Base-by-base conservation (phyloP, 306 rosid species). In the Inga laurina region DNA sequence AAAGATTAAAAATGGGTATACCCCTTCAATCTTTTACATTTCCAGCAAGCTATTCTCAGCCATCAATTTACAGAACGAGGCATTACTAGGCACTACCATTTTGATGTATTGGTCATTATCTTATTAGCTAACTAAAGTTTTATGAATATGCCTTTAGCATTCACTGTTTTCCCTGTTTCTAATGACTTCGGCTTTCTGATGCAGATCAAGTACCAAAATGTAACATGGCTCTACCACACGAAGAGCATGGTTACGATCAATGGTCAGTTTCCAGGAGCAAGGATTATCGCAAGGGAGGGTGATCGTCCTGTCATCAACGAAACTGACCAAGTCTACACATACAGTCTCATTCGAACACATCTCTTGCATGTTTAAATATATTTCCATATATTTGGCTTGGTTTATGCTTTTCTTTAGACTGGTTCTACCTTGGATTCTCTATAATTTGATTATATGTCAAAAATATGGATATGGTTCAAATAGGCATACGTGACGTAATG, bases 401-500 rank as follows among this genome's bases (percentile, higher is more conserved):
- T 5, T 61, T 37, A 37, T 37, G 39, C 39, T 37, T 37, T 4
- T 4, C 39, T 37, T 37, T 37, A 37, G 39, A 37, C 5, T 37
- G 39, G 5, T 37, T 37, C 39, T 37, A 37, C 39, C 39, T 37
- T 37, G 5, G 5, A 37, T 37, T 37, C 39, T 37, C 39, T 37
- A 4, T 37, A 37, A 37, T 4, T 37, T 37, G 0, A 37, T 37
- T 4, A 37, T 37, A 37, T 4, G 7, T 37, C 4, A 0, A 4
- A 37, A 37, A 37, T 4, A 37, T 37, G 39, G 5, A 11, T 44
- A 30, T 37, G 3, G 76, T 66, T 86, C 0, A 37, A 82, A 69
- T 49, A 93, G 97, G 97, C 95, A 91, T 51, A 90, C 79, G 90
- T 91, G 78, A 87, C 93, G 22, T 92, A 92, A 22, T 92, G 93